Evolutionary conservation across 2,329 filamentous ascomycete genomes (phyloP).

Genomic region (Nothopassalora personata): DNA sequence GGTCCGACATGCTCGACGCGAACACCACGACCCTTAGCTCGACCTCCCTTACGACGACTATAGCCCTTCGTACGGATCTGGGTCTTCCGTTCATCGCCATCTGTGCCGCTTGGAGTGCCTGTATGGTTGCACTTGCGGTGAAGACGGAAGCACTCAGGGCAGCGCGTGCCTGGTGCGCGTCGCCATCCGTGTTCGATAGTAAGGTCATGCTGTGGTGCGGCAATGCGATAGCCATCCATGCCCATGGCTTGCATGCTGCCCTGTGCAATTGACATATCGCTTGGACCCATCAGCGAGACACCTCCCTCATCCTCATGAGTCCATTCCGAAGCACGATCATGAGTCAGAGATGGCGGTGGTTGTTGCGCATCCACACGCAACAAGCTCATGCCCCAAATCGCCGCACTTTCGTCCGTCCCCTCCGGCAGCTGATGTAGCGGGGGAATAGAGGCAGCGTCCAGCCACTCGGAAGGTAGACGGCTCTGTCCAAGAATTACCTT

Average conservation of each 20-base stretch:
- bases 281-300: background rate
- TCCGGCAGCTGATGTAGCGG: background rate
- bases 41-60: background rate
- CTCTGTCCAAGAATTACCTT: background rate
- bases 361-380: background rate
- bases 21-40: conserved; percentile 32
- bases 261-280: background rate
- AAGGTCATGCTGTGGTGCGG: background rate
- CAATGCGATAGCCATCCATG: background rate
- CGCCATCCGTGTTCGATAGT: background rate
- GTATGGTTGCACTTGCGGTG: background rate
- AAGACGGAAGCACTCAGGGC: background rate
- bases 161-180: background rate
- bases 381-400: background rate
- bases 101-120: background rate
- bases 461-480: background rate
- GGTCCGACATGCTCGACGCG: conserved; percentile 50
- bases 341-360: background rate
- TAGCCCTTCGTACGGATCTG: background rate
- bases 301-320: background rate
- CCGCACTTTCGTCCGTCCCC: background rate
- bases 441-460: background rate
- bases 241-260: background rate
- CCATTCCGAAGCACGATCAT: background rate
- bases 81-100: background rate